Base-by-base conservation (phyloP, 805 yeast species). In the Debaryomyces prosopidis region DNA sequence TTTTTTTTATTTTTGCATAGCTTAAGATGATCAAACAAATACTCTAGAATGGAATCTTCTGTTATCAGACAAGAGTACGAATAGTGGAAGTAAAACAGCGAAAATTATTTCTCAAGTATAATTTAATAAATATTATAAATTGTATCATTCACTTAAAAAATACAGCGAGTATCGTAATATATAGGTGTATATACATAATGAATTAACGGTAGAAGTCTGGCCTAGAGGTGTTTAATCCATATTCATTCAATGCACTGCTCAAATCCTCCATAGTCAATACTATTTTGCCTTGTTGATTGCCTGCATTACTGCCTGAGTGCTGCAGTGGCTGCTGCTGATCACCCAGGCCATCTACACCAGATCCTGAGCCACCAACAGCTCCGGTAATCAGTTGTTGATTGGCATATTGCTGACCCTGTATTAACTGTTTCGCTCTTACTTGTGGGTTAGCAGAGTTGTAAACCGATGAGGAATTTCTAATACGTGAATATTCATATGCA, bases 401-500 rank as follows among this genome's bases (percentile, higher is more conserved):
- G 36, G 72, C 77, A 52, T 60, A 71, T 52, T 77, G 82, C 62
- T 71, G 89, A 39, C 89, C 88, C 39, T 87, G 85, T 59, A 77
- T 62, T 43, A 89, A 71, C 27, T 89, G 92, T 55, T 89, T 79
- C 0, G 94, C 95, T 58, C 95, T 76, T 1, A 83, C 85, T 61
- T 88, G 96, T 6, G 96, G 96, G 59, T 89, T 89, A 36, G 87
- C 76, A 4, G 96, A 82, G 56, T 85, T 84, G 57, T 87, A 84
- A n/a, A 91, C 95, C 0, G 96, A 82, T 10, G 89, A 82, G 4
- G 88, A 75, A n/a, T 94, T 88, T 50, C 98, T 78, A 53, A 94
- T 94, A 49, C 98, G 75, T 7, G 96, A 87, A 61, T 89, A 91
- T 62, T 94, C 99, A 62, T 89, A 94, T 0, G 99, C 97, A 60